Evolutionary conservation across 257 asterid species (phyloP), one percentile per base, ranked within the genome.

Genomic region (Lavandula angustifolia): DNA sequence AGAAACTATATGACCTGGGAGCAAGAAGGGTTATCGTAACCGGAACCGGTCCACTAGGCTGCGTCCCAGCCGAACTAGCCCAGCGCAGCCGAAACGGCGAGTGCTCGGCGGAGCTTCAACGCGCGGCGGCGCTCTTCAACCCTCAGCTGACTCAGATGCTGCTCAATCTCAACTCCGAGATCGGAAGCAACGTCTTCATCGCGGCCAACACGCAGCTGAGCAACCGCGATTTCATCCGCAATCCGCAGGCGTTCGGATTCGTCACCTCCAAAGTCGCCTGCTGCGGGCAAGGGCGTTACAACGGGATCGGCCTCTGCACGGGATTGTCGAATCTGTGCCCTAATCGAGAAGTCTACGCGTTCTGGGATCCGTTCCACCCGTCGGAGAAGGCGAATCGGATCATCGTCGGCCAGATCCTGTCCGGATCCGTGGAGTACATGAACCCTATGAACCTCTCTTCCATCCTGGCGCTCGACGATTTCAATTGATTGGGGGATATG

Each of bases 11-110:
- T 18, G 73, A 65, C 2, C 62, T 84, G 66, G 96, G 96, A 14
- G 94, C 76, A 3, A 72, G 87, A 41, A 76, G 80, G 60, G 86
- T 80, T 7, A 33, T 85, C 5, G 95, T 88, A 44, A 88, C 96
- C 0, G 96, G 96, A 4, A 82, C 94, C 6, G 96, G 96, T 7
- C 96, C 96, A 3, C 35, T 88, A 11, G 96, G 96, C 3, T 88
- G 96, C 29, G 96, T 82, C 54, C 96, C 96, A 17, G 87, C 94
- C 9, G 96, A 88, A 54, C 71, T 85, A 16, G 94, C 94, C 8
- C 63, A 61, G 64, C 77, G 81, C 17, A 64, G 96, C 71, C 48
- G 76, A 42, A 84, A 82, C 49, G 96, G 96, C 0, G 76, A 84
- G 70, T 88, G 96, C 63, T 48, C 82, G 35, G 12, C 79, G 0